A percentile compares a stretch with the other conserved stretches of the same genome.
Evolutionary conservation across 1,284 basidiomycete species (phyloP).

Genomic region (Fomes fomentarius): DNA sequence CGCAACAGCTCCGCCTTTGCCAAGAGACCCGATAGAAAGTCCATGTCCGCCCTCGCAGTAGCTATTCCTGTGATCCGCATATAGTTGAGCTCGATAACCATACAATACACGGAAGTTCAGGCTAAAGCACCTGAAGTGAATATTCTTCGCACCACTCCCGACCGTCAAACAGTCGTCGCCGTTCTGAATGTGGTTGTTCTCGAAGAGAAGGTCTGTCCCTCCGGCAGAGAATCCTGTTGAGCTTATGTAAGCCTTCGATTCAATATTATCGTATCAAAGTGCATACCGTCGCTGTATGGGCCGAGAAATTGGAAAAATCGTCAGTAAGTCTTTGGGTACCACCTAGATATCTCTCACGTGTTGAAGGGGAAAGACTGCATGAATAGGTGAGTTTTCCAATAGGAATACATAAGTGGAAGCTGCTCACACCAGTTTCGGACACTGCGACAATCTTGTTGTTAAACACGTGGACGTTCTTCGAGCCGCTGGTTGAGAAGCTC

Average conservation of each 20-base stretch:
- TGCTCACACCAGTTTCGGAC: slow-evolving; percentile 40
- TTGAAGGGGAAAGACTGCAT: slow-evolving; percentile 62
- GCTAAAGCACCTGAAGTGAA: slow-evolving; percentile 49
- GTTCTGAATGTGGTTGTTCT: slow-evolving; percentile 59
- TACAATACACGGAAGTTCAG: no score
- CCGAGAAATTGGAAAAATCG: neutral
- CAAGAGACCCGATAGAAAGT: slow-evolving; percentile 62
- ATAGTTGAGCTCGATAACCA: neutral
- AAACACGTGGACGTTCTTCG: slow-evolving; percentile 51
- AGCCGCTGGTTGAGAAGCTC: slow-evolving; percentile 57
- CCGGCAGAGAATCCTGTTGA: slow-evolving; percentile 55
- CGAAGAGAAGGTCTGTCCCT: slow-evolving; percentile 59
- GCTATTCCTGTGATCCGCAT: slow-evolving; percentile 38
- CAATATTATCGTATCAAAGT: neutral
- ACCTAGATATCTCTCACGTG: slow-evolving; percentile 43
- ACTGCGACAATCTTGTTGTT: slow-evolving; percentile 58
- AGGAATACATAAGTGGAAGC: no score
- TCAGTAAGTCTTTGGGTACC: neutral
- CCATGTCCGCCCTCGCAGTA: slow-evolving; percentile 65
- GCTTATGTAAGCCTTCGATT: neutral
- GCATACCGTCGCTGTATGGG: slow-evolving; percentile 25
- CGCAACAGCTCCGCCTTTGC: slow-evolving; percentile 51
- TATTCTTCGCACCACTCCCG: slow-evolving; percentile 57
- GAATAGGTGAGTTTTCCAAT: neutral
- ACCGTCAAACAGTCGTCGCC: slow-evolving; percentile 68